Base-by-base conservation (phyloP, 2,329 filamentous ascomycete species). In the Calycina herbarum region DNA sequence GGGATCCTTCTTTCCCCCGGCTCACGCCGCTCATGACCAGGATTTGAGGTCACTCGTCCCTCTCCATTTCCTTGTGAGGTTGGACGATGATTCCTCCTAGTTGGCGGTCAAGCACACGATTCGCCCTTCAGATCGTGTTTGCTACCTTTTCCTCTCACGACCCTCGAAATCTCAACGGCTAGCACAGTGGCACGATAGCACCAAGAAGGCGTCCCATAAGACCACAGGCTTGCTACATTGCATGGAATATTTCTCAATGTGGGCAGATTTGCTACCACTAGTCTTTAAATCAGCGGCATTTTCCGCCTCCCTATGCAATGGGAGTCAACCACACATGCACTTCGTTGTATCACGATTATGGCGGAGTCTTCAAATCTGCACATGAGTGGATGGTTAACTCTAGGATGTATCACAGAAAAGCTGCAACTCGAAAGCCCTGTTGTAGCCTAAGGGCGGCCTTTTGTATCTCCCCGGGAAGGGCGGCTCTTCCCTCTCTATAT, bases 361-460 rank as follows among this genome's bases (percentile, higher is more conserved):
- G 35, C 57, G 35, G 57, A 58, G 29, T 58, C 35, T 33, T 58
- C n/a, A 40, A n/a, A 27, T 20, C 38, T n/a, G 58, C n/a, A 40
- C 24, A 24, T 42, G 24, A 45, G 35, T 42, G 58, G 33, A 60
- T 60, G 24, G 17, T 42, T 45, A 35, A n/a, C 27, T 17, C 20
- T 29, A 20, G 29, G 1, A 24, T 51, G 42, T 48, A 31, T 27
- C 24, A 64, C 62, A 64, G 31, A 7, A 38, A 35, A 24, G 40
- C 17, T 59, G 56, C 40, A 48, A 17, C 17, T 33, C 11, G 61
- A 31, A 66, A 63, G 61, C 61, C 64, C 38, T 60, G 57, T 48
- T 63, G 57, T 45, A 45, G 64, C 61, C 64, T 63, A 63, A 61
- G 27, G 10, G 64, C 64, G 45, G 33, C 31, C 61, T 38, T 3